Conservation (phyloP, 2,329 filamentous ascomycete species). For the Zymoseptoria pseudotritici region DNA sequence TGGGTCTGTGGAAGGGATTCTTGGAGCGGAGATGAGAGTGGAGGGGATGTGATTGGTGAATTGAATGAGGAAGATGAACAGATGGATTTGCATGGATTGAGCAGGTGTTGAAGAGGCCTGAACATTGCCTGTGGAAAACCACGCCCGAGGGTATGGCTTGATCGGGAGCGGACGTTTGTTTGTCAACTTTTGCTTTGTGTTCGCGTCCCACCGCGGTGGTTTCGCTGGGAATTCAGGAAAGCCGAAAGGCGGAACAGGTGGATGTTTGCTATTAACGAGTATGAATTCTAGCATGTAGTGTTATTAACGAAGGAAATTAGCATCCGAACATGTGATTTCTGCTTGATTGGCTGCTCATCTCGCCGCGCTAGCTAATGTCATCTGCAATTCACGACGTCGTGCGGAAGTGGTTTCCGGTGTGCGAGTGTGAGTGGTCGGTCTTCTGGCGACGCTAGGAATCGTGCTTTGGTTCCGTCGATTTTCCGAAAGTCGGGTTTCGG, state of each 20-base stretch:
- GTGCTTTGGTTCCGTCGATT: background rate
- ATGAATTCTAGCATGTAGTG: background rate
- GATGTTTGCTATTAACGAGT: background rate
- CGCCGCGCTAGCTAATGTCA: background rate
- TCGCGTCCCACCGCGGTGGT: background rate
- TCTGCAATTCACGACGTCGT: background rate
- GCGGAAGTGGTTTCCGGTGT: background rate
- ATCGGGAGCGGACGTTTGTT: too few relatives aligned
- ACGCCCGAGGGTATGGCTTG: too few relatives aligned
- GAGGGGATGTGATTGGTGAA: background rate
- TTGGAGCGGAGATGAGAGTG: background rate
- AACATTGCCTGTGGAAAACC: too few relatives aligned
- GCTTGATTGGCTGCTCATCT: background rate
- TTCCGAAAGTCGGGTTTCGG: background rate
- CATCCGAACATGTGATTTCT: background rate
- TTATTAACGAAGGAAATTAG: background rate
- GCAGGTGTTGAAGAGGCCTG: too few relatives aligned
- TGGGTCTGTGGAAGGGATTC: background rate
- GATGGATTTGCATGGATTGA: too few relatives aligned
- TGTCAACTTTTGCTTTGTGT: background rate
- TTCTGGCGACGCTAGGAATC: background rate
- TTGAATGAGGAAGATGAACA: background rate
- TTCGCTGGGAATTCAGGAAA: background rate
- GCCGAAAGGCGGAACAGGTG: background rate
- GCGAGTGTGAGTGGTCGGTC: background rate